These are phyloP conservation scores for Alternaria ethzedia DNA, from an alignment of 2,329 filamentous ascomycete genomes.

Conservation along the genomic window DNA sequence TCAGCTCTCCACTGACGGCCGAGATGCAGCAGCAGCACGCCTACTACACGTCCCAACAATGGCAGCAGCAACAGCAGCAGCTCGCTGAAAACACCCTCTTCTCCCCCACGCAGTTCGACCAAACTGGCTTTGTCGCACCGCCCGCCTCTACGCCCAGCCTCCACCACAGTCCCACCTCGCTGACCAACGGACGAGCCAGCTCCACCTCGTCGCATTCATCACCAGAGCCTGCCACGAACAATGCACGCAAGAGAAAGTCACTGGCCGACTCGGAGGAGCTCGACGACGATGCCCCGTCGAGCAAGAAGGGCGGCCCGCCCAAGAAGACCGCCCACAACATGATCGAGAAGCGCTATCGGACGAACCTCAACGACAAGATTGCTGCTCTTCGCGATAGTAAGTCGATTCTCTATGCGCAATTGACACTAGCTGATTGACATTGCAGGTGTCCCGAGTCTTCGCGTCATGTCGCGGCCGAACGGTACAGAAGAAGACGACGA, in stretches of 20 bases:
- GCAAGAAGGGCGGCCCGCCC: conserved; percentile 61
- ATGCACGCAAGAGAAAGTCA: conserved; percentile 49
- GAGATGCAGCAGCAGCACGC: conserved; percentile 36
- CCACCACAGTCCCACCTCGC: conserved; percentile 46
- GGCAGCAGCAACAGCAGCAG: conserved; percentile 40
- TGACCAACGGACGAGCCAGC: conserved; percentile 40
- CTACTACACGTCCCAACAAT: conserved; percentile 41
- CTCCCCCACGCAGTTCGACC: conserved; percentile 36
- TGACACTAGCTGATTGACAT: not conserved
- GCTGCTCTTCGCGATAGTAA: conserved; percentile 82
- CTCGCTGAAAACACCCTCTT: conserved; percentile 32
- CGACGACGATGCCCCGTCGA: conserved; percentile 60
- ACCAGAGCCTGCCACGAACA: conserved; percentile 57
- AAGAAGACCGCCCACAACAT: conserved; percentile 99
- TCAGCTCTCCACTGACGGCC: conserved; percentile 41
- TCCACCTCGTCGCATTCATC: conserved; percentile 64
- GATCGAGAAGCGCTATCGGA: conserved; percentile 96
- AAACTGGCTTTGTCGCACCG: conserved; percentile 26
- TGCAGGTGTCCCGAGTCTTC: conserved; percentile 75
- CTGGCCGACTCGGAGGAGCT: conserved; percentile 62
- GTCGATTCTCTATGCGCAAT: not conserved
- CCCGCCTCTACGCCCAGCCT: conserved; percentile 47
- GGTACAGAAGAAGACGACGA: conserved; percentile 76
- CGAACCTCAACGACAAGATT: conserved; percentile 97
- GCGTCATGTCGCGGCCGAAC: conserved; percentile 72